Percentiles rank a stretch among this genome's conserved stretches.
Conservation (phyloP, 257 asterid genomes). For the Pogostemon cablin region DNA sequence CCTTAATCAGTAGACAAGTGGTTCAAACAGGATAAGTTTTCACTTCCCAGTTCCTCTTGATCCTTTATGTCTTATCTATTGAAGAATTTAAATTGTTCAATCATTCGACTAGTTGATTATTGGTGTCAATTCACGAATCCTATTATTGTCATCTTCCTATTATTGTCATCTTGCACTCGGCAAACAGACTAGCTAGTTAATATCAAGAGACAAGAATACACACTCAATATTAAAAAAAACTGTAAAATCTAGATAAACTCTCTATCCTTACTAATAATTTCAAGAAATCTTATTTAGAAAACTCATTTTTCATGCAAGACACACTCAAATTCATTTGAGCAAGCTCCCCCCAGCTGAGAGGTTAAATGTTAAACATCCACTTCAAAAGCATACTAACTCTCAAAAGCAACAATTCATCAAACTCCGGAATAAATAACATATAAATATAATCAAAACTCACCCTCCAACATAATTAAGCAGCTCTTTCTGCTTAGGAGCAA, state of each 20-base stretch:
- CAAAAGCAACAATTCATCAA: conserved; percentile 1
- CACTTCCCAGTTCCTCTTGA: not conserved
- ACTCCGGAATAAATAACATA: not conserved
- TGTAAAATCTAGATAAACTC: not conserved
- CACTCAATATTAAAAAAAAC: not conserved
- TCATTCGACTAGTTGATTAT: not conserved
- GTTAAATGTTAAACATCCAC: not conserved
- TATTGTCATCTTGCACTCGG: not conserved
- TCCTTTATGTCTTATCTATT: not conserved
- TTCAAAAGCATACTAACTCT: not conserved
- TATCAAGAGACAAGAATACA: not conserved
- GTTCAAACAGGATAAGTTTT: conserved; percentile 11
- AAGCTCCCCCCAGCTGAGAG: not conserved
- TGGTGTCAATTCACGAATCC: not conserved
- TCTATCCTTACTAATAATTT: not conserved
- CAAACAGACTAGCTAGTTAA: not conserved
- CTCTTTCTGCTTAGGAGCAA: conserved; percentile 93
- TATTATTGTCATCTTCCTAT: not conserved
- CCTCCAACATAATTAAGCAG: conserved; percentile 95
- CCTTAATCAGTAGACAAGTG: conserved; percentile 29
- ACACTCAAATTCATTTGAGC: not conserved
- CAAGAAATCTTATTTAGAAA: not conserved
- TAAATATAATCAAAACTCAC: conserved; percentile 51
- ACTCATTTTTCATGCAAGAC: not conserved
- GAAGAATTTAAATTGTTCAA: not conserved